These are phyloP conservation scores for Aegle marmelos DNA, from an alignment of 345 rosid species.

Conservation along the genomic window DNA sequence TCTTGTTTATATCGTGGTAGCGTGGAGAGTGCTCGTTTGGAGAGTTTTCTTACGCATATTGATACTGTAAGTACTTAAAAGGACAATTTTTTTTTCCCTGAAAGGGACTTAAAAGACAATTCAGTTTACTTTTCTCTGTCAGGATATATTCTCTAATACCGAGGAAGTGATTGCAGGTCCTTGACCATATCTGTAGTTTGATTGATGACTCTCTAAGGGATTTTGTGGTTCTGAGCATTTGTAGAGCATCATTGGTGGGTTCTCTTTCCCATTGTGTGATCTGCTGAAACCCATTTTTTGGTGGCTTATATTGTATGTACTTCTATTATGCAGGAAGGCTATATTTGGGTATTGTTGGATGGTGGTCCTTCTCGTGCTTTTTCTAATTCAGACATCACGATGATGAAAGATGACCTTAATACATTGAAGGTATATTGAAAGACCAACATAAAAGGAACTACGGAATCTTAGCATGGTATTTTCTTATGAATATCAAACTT, in stretches of 20 bases:
- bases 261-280: conserved; percentile 8
- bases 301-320: conserved; percentile 8
- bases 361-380: conserved; percentile 96
- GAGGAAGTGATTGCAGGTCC: conserved; percentile 52
- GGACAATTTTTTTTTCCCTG: background rate
- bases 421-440: conserved; percentile 53
- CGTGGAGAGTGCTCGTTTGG: conserved; percentile 81
- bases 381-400: conserved; percentile 64
- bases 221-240: conserved; percentile 74
- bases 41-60: conserved; percentile 61
- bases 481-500: conserved; percentile 1
- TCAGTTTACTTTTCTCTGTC: background rate
- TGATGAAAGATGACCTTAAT: conserved; percentile 84
- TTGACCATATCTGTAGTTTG: conserved; percentile 68
- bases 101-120: background rate
- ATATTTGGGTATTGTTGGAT: conserved; percentile 76
- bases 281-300: background rate
- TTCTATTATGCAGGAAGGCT: conserved; percentile 59
- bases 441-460: background rate
- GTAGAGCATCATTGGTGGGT: conserved; percentile 66
- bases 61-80: conserved; percentile 59
- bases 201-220: conserved; percentile 77
- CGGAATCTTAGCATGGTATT: background rate
- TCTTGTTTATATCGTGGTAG: conserved; percentile 60
- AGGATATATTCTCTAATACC: conserved; percentile 14